Percentiles rank a stretch among this genome's conserved stretches.
Evolutionary conservation across 352 stramenopile genomes (phyloP).

Genomic region (Globisporangium acanthophoron): DNA sequence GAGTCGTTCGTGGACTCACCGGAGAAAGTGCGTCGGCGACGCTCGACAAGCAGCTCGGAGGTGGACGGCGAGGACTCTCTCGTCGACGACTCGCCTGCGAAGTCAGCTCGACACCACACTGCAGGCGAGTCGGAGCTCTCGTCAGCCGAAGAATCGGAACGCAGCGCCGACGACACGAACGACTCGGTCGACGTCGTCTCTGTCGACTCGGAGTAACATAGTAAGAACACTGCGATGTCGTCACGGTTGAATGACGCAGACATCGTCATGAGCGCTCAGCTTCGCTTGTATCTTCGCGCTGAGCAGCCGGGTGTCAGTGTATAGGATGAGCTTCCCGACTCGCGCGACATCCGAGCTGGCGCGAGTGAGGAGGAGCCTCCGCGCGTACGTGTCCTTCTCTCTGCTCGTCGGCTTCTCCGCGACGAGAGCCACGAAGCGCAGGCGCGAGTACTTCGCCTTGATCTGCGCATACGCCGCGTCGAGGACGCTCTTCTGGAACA

Average conservation of each 20-base stretch:
- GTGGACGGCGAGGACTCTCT: background rate
- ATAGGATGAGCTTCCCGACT: conserved; percentile 28
- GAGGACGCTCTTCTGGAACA: conserved; percentile 31
- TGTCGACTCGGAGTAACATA: background rate
- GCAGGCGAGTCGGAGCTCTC: background rate
- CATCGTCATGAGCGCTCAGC: conserved; percentile 1
- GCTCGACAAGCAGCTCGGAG: background rate
- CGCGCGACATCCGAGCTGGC: conserved; percentile 33
- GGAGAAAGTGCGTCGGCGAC: background rate
- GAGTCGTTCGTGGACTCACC: background rate
- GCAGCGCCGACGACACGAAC: background rate
- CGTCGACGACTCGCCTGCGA: background rate
- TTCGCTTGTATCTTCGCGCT: conserved; percentile 12
- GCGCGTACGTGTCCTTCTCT: conserved; percentile 24
- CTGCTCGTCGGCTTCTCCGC: conserved; percentile 18
- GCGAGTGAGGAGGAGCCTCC: conserved; percentile 17
- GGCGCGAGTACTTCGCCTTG: conserved; percentile 9
- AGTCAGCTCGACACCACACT: background rate
- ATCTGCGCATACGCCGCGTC: conserved; percentile 19
- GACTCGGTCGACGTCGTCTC: conserved; percentile 1
- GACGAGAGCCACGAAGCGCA: conserved; percentile 36
- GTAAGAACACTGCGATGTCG: background rate
- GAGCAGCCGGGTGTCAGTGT: conserved; percentile 17
- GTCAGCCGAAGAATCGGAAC: background rate
- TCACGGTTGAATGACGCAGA: conserved; percentile 8